Conservation (phyloP, 2,329 filamentous ascomycete species). For the Tolypocladium guangdongense region DNA sequence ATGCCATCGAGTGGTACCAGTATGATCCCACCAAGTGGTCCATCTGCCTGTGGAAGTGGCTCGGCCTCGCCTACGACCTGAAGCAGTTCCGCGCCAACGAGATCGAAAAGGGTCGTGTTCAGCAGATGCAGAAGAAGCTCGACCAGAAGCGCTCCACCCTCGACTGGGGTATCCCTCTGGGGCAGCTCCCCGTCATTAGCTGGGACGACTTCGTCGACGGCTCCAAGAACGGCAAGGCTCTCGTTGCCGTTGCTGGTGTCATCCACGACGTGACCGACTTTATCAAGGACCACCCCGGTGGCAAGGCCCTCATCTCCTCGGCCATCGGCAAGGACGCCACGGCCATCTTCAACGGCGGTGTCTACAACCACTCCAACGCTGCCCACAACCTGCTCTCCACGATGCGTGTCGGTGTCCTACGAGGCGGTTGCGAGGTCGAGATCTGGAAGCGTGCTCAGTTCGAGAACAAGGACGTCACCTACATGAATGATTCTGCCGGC, state of each 20-base stretch:
- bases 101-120: constrained; percentile 82
- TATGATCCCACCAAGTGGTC: constrained; percentile 89
- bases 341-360: constrained; percentile 83
- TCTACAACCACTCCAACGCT: constrained; percentile 83
- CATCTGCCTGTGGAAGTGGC: constrained; percentile 75
- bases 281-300: constrained; percentile 84
- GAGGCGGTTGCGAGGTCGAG: constrained; percentile 80
- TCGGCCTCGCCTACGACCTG: constrained; percentile 74
- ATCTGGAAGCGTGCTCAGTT: constrained; percentile 83
- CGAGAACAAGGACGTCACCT: constrained; percentile 73
- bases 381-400: constrained; percentile 82
- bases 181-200: constrained; percentile 73
- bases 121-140: constrained; percentile 87
- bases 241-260: constrained; percentile 71
- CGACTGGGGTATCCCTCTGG: constrained; percentile 78
- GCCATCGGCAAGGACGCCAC: constrained; percentile 82
- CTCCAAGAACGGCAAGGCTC: constrained; percentile 62
- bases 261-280: constrained; percentile 78
- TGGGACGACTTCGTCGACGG: constrained; percentile 80
- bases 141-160: constrained; percentile 74
- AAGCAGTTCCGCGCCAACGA: constrained; percentile 89
- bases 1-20: constrained; percentile 82
- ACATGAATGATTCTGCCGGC: constrained; percentile 70
- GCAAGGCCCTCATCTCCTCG: constrained; percentile 73
- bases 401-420: constrained; percentile 79